These are phyloP conservation scores for Volvariella surrecta DNA, from an alignment of 1,284 basidiomycete species.

Conservation along the genomic window DNA sequence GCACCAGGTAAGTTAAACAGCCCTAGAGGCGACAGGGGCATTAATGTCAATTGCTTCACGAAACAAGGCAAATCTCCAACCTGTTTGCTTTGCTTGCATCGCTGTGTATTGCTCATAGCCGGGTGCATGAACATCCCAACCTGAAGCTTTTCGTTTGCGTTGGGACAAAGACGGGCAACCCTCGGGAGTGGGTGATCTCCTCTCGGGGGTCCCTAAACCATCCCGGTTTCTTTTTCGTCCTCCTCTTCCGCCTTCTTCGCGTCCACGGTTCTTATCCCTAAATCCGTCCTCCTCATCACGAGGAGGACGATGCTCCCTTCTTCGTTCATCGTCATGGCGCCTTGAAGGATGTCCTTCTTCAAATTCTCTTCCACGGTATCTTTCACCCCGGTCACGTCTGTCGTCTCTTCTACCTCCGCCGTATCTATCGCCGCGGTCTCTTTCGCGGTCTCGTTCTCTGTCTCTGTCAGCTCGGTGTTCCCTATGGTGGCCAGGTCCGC, in stretches of 20 bases:
- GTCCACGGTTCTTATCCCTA: constrained; percentile 38
- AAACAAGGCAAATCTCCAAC: constrained; percentile 32
- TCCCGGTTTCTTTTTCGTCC: constrained; percentile 34
- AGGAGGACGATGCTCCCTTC: constrained; percentile 30
- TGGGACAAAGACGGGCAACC: constrained; percentile 79
- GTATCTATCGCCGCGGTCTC: constrained; percentile 28
- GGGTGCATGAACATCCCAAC: constrained; percentile 94
- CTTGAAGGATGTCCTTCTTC: constrained; percentile 31
- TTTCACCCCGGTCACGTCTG: constrained; percentile 25
- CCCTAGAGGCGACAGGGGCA: constrained; percentile 34
- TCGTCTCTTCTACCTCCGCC: constrained; percentile 26
- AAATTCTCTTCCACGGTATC: constrained; percentile 31
- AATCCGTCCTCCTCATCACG: constrained; percentile 38
- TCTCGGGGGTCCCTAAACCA: constrained; percentile 60
- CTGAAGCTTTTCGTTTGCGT: constrained; percentile 78
- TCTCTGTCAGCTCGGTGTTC: constrained; percentile 45
- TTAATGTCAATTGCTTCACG: constrained; percentile 3
- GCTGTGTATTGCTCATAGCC: constrained; percentile 95
- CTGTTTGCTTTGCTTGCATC: constrained; percentile 95
- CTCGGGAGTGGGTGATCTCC: constrained; percentile 87
- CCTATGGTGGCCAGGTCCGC: constrained; percentile 29
- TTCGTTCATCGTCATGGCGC: constrained; percentile 36
- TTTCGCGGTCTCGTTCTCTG: constrained; percentile 33
- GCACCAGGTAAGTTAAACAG: constrained; percentile 90
- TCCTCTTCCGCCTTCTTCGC: constrained; percentile 30